Evolutionary conservation across 768 basidiomycete species (phyloP).

Genomic region (Vishniacozyma victoriae): DNA sequence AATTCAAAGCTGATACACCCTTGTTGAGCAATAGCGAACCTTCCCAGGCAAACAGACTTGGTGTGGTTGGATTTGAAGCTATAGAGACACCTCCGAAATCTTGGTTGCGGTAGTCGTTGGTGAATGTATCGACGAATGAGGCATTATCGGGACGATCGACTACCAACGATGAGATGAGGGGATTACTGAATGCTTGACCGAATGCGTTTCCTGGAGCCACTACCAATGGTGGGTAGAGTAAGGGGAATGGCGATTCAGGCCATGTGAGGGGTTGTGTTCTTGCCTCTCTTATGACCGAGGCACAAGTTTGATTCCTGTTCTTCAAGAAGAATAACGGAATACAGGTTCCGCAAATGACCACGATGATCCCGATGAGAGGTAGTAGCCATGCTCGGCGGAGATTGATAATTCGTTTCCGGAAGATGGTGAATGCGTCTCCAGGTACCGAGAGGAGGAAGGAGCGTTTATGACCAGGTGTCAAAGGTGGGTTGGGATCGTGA

Average conservation of each 20-base stretch:
- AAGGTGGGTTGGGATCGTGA: neutral
- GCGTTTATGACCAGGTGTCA: constrained; percentile 46
- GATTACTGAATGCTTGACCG: neutral
- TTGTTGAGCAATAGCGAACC: constrained; percentile 57
- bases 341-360: constrained; percentile 60
- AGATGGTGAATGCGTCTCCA: constrained; percentile 65
- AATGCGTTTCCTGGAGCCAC: constrained; percentile 10
- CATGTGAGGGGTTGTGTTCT: constrained; percentile 14
- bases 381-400: constrained; percentile 65
- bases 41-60: constrained; percentile 66
- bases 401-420: constrained; percentile 64
- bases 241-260: constrained; percentile 9
- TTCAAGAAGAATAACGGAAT: constrained; percentile 64
- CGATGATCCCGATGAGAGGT: constrained; percentile 54
- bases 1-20: constrained; percentile 61
- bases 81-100: constrained; percentile 65
- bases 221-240: constrained; percentile 8
- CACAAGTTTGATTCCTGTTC: constrained; percentile 55
- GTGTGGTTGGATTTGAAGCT: constrained; percentile 49
- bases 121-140: constrained; percentile 57
- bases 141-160: constrained; percentile 57
- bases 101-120: constrained; percentile 55
- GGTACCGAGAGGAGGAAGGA: constrained; percentile 51
- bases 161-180: too few relatives aligned
- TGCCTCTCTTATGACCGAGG: neutral